Evolutionary conservation across 2,329 filamentous ascomycete genomes (phyloP).

Genomic region (Penicillium sp.): DNA sequence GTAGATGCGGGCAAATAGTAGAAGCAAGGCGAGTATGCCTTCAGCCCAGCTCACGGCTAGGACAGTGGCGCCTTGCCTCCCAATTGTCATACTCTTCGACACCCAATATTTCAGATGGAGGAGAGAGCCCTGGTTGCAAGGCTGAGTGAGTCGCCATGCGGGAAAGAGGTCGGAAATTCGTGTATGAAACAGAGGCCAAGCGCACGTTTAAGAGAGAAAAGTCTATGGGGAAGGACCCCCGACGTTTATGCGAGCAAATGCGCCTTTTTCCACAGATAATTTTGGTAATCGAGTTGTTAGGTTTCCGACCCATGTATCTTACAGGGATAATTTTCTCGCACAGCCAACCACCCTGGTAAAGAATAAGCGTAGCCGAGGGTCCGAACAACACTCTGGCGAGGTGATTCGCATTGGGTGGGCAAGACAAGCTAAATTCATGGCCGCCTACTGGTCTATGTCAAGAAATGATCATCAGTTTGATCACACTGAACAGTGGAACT

Average conservation of each 20-base stretch:
- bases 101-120: background rate
- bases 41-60: slow-evolving; percentile 9
- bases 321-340: background rate
- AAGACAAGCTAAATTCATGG: background rate
- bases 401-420: no score
- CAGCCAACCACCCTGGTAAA: background rate
- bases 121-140: background rate
- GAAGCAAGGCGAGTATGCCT: slow-evolving; percentile 13
- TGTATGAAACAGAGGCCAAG: background rate
- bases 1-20: slow-evolving; percentile 22
- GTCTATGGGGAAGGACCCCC: background rate
- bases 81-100: background rate
- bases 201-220: background rate
- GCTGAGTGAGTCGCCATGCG: background rate
- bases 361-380: background rate
- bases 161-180: background rate
- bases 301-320: background rate
- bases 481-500: background rate
- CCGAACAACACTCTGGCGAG: no score
- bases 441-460: background rate
- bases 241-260: background rate
- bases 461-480: background rate
- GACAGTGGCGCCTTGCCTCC: background rate
- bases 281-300: slow-evolving; percentile 11
- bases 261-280: slow-evolving; percentile 8